Percentiles rank a stretch among this genome's conserved stretches.
These are phyloP conservation scores for Mucor velutinosus DNA, from an alignment of 371 early-diverging fungal species.

Conservation along the genomic window DNA sequence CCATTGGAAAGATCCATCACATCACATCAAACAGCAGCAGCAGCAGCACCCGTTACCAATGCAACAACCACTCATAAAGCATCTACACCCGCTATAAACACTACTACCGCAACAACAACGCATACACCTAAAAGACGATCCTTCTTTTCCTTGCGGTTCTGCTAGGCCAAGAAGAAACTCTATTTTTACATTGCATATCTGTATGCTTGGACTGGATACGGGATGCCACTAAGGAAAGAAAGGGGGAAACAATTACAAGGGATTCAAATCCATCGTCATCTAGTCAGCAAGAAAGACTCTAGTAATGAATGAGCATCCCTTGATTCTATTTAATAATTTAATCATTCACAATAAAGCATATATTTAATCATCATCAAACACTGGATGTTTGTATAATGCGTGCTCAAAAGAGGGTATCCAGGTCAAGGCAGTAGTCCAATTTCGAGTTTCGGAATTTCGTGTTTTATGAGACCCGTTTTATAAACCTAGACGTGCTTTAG, in stretches of 20 bases:
- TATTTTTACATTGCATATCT: neutral
- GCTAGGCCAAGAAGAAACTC: conserved; percentile 6
- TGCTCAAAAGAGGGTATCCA: neutral
- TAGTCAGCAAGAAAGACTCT: neutral
- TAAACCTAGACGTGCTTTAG: neutral
- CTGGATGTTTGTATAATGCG: too few species aligned
- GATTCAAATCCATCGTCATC: neutral
- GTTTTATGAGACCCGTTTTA: neutral
- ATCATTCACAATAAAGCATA: conserved; percentile 1
- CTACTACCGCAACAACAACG: neutral
- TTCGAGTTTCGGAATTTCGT: neutral
- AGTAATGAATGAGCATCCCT: neutral
- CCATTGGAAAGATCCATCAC: neutral
- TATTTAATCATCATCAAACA: neutral
- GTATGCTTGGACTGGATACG: neutral
- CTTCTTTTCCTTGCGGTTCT: conserved; percentile 22
- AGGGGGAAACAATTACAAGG: neutral
- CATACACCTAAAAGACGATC: conserved; percentile 16
- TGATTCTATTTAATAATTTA: neutral
- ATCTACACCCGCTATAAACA: neutral
- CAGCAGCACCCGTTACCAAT: neutral
- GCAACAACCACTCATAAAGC: neutral
- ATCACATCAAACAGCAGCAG: neutral
- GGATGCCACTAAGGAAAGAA: neutral
- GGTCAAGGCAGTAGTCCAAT: neutral